Conservation (phyloP, 768 basidiomycete genomes). For the Russula brevipes region DNA sequence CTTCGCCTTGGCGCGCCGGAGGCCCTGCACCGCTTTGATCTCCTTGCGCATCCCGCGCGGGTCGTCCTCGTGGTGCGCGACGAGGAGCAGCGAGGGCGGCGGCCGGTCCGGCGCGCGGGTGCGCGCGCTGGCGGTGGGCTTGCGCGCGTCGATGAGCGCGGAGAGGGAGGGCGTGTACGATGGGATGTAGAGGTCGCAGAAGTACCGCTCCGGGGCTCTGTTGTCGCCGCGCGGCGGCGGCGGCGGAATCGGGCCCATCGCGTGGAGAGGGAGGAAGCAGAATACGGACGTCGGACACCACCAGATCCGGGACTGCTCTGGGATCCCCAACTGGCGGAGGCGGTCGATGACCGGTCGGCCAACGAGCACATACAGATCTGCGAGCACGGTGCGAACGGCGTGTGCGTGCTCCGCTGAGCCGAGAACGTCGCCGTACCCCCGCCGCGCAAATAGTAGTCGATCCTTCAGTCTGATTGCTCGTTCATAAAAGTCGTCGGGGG, state of each 20-base stretch:
- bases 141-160: slow-evolving; percentile 5
- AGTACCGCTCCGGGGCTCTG: background rate
- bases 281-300: slow-evolving; percentile 1
- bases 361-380: background rate
- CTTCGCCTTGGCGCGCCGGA: background rate
- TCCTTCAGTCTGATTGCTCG: background rate
- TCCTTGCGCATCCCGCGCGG: background rate
- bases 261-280: slow-evolving; percentile 7
- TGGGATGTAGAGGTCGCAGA: slow-evolving; percentile 1
- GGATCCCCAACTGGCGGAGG: background rate
- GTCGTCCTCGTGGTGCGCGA: background rate
- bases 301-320: slow-evolving; percentile 9
- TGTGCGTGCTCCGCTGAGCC: background rate
- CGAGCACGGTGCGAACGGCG: background rate
- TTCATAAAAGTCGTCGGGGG: background rate
- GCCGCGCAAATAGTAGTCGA: background rate
- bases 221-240: no score
- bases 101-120: no score
- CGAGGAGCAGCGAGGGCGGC: slow-evolving; percentile 1
- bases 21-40: background rate
- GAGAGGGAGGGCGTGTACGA: slow-evolving; percentile 7
- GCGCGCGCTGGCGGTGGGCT: background rate
- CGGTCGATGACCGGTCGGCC: background rate
- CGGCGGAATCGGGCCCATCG: slow-evolving; percentile 3
- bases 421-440: background rate